Evolutionary conservation across 495 filamentous ascomycete species (phyloP).

Genomic region (Penicillium pulvis): DNA sequence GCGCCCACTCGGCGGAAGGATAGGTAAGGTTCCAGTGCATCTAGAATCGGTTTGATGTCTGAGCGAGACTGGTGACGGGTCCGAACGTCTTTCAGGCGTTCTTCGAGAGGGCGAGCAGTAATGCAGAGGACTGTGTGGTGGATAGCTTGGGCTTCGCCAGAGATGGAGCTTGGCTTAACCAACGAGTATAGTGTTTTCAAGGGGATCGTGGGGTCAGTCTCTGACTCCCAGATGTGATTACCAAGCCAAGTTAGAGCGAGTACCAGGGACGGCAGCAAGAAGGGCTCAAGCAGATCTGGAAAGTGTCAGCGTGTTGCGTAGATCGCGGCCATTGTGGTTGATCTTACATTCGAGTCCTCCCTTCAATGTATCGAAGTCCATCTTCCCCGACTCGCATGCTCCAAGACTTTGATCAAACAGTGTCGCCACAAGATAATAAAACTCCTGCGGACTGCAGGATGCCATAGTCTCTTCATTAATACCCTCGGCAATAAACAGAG

Average conservation of each 20-base stretch:
- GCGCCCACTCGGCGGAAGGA: constrained; percentile 65
- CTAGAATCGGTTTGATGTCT: constrained; percentile 72
- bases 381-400: constrained; percentile 67
- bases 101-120: constrained; percentile 73
- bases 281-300: constrained; percentile 80
- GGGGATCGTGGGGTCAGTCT: constrained; percentile 62
- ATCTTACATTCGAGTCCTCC: constrained; percentile 82
- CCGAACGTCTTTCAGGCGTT: constrained; percentile 72
- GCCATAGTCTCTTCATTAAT: constrained; percentile 90
- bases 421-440: constrained; percentile 88
- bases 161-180: constrained; percentile 73
- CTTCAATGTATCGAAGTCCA: constrained; percentile 81
- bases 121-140: constrained; percentile 83
- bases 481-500: constrained; percentile 80
- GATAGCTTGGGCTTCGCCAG: constrained; percentile 77
- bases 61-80: constrained; percentile 65
- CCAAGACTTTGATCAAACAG: constrained; percentile 83
- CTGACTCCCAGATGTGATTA: constrained; percentile 74
- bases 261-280: constrained; percentile 85
- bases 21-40: constrained; percentile 68
- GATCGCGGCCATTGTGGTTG: background rate
- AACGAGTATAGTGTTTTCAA: constrained; percentile 73
- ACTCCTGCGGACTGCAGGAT: constrained; percentile 88
- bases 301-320: background rate
- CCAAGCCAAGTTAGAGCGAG: constrained; percentile 79